phyloP scores from a whole-genome alignment of 1,284 basidiomycete species.

The Blastosporella zonata region DNA sequence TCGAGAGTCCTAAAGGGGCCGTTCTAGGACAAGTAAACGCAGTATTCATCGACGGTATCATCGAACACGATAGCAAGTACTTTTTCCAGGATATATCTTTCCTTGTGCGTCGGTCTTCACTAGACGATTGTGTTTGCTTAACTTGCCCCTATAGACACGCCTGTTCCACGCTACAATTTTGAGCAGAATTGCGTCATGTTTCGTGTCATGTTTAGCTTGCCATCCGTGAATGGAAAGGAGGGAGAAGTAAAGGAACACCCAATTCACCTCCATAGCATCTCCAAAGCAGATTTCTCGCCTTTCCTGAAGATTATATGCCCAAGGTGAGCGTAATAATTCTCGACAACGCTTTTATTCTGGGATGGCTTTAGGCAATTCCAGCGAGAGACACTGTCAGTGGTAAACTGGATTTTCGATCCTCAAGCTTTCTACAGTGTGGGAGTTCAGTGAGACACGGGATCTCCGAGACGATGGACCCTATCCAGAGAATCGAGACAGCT shows the following conservation, averaged over 20 bases:
- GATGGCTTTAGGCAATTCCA: not conserved
- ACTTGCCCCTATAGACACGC: too few relatives aligned
- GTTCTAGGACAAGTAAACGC: too few relatives aligned
- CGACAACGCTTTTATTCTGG: too few relatives aligned
- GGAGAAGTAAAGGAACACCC: constrained; percentile 9
- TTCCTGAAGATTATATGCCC: constrained; percentile 12
- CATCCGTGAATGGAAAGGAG: not conserved
- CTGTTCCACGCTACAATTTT: too few relatives aligned
- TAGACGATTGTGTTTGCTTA: not conserved
- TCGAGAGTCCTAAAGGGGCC: too few relatives aligned
- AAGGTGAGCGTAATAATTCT: constrained; percentile 1
- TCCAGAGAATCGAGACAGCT: constrained; percentile 8
- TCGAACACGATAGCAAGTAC: too few relatives aligned
- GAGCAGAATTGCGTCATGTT: constrained; percentile 1
- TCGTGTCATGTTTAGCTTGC: constrained; percentile 4
- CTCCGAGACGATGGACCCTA: constrained; percentile 11
- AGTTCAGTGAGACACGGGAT: constrained; percentile 23
- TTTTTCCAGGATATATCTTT: too few relatives aligned
- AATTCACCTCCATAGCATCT: constrained; percentile 1
- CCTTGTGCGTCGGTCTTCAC: too few relatives aligned
- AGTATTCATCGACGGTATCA: not conserved
- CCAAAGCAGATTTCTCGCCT: constrained; percentile 2
- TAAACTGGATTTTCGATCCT: constrained; percentile 28
- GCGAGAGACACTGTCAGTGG: not conserved
- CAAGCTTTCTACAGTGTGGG: constrained; percentile 27